Base-by-base conservation (phyloP, 441 rosid species). In the Theobroma grandiflorum region DNA sequence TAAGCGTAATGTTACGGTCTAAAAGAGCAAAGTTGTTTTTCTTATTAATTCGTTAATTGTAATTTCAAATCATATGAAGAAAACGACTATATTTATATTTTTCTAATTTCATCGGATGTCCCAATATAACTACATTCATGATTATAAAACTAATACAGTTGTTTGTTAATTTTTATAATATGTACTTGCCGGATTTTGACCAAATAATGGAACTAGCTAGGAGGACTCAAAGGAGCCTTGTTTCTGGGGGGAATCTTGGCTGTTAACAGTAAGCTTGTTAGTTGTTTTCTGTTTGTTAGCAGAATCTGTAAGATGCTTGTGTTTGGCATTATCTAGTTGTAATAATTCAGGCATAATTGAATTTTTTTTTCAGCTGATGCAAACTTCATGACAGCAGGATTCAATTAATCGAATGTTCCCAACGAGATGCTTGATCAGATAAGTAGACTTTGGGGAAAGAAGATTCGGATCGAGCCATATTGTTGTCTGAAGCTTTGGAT, bases 321-420 rank as follows among this genome's bases (percentile, higher is more conserved):
- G 3, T n/a, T 72, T 72, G 75, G 45, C 62, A 14, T 52, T 72
- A 52, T 72, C 75, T 52, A 53, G 47, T 72, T 72, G 75, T 52
- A 35, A 16, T 50, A 69, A 14, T 47, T 3, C 4, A 47, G 43
- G 61, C 42, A 62, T 57, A 9, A 9, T 18, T 52, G 47, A 72
- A 52, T 26, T 26, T 26, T 26, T 26, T 35, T 12, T 38, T 45
- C 18, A 73, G 50, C 64, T n/a, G 65, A 37, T 57, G 64, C 64
- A 53, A 72, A 38, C 40, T 3, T 18, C 40, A n/a, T 42, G 3
- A 38, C 35, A 65, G 18, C 74, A 71, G 22, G 45, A 45, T 50
- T 71, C 43, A 47, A 31, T 31, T 12, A 61, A 11, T 4, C 14
- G 6, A 11, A 59, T 9, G 6, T n/a, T 6, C 2, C n/a, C 6